These are phyloP conservation scores for Plantago rigida DNA, from an alignment of 305 asterid species.

Conservation along the genomic window DNA sequence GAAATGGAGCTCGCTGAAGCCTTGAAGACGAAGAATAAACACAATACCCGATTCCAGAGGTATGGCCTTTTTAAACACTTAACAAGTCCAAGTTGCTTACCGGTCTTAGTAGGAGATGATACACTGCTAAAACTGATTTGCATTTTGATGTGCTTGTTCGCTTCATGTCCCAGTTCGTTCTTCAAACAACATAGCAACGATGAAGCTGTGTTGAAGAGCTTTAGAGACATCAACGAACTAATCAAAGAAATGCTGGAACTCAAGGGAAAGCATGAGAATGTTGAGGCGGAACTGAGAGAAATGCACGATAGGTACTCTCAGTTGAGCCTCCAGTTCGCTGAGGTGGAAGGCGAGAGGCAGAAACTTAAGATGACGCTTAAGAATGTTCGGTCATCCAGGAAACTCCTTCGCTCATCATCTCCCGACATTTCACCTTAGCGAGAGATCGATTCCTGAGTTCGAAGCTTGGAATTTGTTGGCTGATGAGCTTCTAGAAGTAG, in stretches of 20 bases:
- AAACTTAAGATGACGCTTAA: conserved; percentile 80
- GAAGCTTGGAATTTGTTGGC: conserved; percentile 2
- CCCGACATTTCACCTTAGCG: conserved; percentile 32
- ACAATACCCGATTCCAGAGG: conserved; percentile 61
- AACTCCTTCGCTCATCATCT: conserved; percentile 41
- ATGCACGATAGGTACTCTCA: conserved; percentile 89
- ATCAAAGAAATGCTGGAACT: conserved; percentile 78
- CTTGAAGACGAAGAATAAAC: conserved; percentile 57
- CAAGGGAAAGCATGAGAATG: conserved; percentile 55
- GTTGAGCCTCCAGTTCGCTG: conserved; percentile 91
- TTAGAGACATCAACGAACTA: conserved; percentile 77
- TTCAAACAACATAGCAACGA: conserved; percentile 79
- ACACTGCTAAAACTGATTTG: neutral
- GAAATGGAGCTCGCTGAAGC: conserved; percentile 96
- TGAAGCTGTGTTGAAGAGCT: conserved; percentile 81
- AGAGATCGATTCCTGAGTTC: conserved; percentile 1
- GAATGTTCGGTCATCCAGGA: conserved; percentile 56
- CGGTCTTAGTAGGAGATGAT: neutral
- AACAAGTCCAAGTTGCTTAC: neutral
- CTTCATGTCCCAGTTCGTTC: conserved; percentile 52
- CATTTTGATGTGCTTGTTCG: neutral
- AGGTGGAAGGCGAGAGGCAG: conserved; percentile 96
- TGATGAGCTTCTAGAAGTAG: conserved; percentile 8
- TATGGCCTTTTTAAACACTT: conserved; percentile 22
- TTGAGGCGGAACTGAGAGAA: conserved; percentile 70